A percentile compares a stretch with the other conserved stretches of the same genome.
Conservation (phyloP, 371 early-diverging fungal genomes). For the Mucor ambiguus region DNA sequence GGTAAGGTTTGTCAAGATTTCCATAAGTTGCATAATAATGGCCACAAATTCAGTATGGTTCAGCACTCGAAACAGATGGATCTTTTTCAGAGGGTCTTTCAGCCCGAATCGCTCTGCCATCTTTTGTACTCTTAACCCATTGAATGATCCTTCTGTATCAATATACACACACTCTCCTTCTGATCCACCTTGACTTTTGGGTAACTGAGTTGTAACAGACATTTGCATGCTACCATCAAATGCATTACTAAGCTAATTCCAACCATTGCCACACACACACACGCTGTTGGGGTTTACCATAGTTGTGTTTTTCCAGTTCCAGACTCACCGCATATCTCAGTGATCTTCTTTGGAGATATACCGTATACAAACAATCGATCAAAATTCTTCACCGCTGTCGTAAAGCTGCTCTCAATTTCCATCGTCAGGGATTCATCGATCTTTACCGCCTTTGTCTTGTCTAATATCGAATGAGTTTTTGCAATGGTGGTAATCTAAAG, state of each 20-base stretch:
- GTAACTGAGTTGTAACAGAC: slow-evolving; percentile 58
- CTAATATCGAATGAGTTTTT: not conserved
- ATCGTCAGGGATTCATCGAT: slow-evolving; percentile 11
- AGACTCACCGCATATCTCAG: slow-evolving; percentile 69
- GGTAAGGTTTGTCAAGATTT: slow-evolving; percentile 40
- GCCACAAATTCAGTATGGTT: slow-evolving; percentile 58
- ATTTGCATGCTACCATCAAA: slow-evolving; percentile 60
- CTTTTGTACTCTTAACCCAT: slow-evolving; percentile 38
- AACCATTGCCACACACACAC: not conserved
- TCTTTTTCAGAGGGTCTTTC: slow-evolving; percentile 34
- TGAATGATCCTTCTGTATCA: slow-evolving; percentile 72
- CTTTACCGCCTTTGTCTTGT: not conserved
- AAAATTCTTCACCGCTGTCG: slow-evolving; percentile 33
- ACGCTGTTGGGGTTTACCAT: slow-evolving; percentile 40
- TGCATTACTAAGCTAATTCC: not conserved
- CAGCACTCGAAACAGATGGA: slow-evolving; percentile 55
- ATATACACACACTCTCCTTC: slow-evolving; percentile 67
- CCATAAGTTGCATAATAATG: slow-evolving; percentile 54
- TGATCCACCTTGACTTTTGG: slow-evolving; percentile 36
- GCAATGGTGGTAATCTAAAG: not conserved
- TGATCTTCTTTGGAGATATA: slow-evolving; percentile 52
- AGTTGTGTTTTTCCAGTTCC: slow-evolving; percentile 73
- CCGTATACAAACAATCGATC: slow-evolving; percentile 56
- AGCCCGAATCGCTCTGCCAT: slow-evolving; percentile 33
- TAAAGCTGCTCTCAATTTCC: slow-evolving; percentile 39